These are phyloP conservation scores for Spinellus fusiger DNA, from an alignment of 192 early-diverging fungal genomes.

Conservation along the genomic window DNA sequence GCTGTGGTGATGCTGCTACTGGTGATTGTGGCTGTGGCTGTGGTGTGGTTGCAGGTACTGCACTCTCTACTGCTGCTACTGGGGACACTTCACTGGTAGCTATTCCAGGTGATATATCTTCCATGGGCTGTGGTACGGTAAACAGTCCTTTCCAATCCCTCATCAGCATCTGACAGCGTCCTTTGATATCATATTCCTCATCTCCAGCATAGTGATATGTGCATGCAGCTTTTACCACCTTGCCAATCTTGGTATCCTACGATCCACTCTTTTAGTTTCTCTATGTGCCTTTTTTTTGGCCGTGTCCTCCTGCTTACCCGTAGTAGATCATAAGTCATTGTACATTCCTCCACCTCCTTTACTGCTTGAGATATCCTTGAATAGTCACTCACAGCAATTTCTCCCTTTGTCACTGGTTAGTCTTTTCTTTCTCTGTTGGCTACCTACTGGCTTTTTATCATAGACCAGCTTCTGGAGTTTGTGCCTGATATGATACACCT, in stretches of 20 bases:
- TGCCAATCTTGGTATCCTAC: constrained; percentile 38
- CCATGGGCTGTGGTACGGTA: constrained; percentile 6
- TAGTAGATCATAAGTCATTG: constrained; percentile 28
- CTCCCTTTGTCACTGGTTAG: constrained; percentile 14
- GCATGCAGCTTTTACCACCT: constrained; percentile 31
- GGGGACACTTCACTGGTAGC: too few relatives aligned
- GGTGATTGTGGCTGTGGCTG: too few relatives aligned
- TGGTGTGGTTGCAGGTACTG: too few relatives aligned
- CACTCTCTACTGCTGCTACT: too few relatives aligned
- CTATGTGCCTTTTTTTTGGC: too few relatives aligned
- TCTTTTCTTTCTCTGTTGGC: neutral
- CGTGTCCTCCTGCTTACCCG: constrained; percentile 15
- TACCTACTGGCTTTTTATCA: constrained; percentile 31
- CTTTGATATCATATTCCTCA: constrained; percentile 16
- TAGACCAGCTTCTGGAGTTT: constrained; percentile 33
- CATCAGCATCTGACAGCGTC: constrained; percentile 27
- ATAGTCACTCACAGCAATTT: constrained; percentile 28
- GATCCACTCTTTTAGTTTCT: too few relatives aligned
- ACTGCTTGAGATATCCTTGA: constrained; percentile 28
- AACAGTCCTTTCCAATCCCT: constrained; percentile 29
- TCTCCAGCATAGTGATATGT: constrained; percentile 22
- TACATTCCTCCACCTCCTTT: constrained; percentile 25
- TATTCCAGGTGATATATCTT: too few relatives aligned
- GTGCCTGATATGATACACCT: constrained; percentile 26
- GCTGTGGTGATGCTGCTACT: too few relatives aligned